Conservation (phyloP, 2,329 filamentous ascomycete species). For the Fusarium sp. region DNA sequence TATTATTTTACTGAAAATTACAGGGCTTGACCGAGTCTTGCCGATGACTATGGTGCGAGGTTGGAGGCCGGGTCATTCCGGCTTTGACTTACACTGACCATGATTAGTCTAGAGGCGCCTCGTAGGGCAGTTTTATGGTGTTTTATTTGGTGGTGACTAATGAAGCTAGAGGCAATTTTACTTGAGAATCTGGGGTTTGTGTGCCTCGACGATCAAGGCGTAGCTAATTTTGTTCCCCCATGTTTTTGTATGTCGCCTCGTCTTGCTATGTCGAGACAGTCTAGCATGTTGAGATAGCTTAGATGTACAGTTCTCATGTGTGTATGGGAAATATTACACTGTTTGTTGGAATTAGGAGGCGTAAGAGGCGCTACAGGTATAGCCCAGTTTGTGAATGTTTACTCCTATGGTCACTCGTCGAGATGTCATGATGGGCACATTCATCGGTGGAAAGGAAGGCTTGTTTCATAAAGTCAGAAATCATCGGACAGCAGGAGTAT, state of each 20-base stretch:
- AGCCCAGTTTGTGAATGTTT: background rate
- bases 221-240: background rate
- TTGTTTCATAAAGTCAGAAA: background rate
- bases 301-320: no score
- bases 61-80: constrained; percentile 14
- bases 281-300: background rate
- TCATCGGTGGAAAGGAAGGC: constrained; percentile 21
- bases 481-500: constrained; percentile 21
- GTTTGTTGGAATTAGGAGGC: background rate
- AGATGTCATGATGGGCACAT: background rate
- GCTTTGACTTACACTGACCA: background rate
- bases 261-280: background rate
- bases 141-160: background rate
- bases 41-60: constrained; percentile 17
- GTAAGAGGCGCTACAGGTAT: constrained; percentile 15
- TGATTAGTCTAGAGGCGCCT: background rate
- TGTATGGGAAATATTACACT: background rate
- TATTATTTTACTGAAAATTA: background rate
- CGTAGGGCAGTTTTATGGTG: background rate
- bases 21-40: constrained; percentile 17
- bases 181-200: constrained; percentile 1
- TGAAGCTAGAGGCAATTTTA: background rate
- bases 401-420: background rate
- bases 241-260: background rate
- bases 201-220: constrained; percentile 1